phyloP scores from a whole-genome alignment of 257 asterid genomes.

The Solanum arcanum region DNA sequence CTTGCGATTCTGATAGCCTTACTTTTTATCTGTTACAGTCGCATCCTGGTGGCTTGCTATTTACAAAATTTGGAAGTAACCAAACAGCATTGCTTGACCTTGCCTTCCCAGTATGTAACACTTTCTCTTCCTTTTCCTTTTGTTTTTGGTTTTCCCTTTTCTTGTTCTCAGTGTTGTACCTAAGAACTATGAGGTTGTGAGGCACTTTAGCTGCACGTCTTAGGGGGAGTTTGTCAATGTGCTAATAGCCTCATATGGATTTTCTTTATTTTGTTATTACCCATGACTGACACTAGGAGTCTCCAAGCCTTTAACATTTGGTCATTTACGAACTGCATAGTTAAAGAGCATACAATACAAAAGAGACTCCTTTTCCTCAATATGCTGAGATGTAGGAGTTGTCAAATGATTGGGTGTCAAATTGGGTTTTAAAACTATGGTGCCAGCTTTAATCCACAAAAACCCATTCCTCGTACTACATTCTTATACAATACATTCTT shows the following conservation, averaged over 20 bases:
- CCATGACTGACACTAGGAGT: neutral
- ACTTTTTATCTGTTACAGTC: constrained; percentile 33
- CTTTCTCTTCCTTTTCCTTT: neutral
- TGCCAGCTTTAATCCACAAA: neutral
- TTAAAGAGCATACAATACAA: neutral
- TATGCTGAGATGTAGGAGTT: neutral
- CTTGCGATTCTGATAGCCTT: neutral
- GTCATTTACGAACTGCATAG: neutral
- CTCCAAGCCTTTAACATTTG: neutral
- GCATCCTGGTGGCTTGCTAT: constrained; percentile 74
- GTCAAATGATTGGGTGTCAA: neutral
- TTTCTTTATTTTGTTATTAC: neutral
- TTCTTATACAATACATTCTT: neutral
- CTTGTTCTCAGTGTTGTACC: neutral
- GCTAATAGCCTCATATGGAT: neutral
- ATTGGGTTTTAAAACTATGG: neutral
- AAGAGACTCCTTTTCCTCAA: neutral
- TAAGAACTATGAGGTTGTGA: neutral
- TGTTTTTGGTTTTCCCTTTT: neutral
- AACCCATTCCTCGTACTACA: neutral
- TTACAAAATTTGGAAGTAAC: constrained; percentile 81
- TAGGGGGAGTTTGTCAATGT: neutral
- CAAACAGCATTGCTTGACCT: constrained; percentile 89
- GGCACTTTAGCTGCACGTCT: neutral
- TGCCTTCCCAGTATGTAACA: constrained; percentile 62